Percentiles rank a stretch among this genome's conserved stretches.
These are phyloP conservation scores for Amanita fuliginea DNA, from an alignment of 768 basidiomycete genomes.

Conservation along the genomic window DNA sequence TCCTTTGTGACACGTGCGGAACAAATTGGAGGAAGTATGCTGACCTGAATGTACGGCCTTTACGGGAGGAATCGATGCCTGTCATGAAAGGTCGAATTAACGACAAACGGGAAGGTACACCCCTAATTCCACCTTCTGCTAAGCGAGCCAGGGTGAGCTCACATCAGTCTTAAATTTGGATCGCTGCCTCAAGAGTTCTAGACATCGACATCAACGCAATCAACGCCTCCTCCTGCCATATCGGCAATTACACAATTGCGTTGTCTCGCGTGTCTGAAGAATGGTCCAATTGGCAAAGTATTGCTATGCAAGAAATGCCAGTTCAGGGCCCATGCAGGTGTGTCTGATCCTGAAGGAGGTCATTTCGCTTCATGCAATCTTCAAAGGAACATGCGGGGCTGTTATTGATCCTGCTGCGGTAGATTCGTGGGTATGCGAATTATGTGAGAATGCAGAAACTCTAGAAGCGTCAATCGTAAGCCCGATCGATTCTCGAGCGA, in stretches of 20 bases:
- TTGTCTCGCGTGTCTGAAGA: slow-evolving; percentile 67
- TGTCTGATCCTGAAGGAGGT: slow-evolving; percentile 10
- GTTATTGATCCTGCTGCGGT: slow-evolving; percentile 48
- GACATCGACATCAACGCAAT: slow-evolving; percentile 39
- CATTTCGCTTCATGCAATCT: slow-evolving; percentile 5
- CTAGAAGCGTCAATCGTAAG: slow-evolving; percentile 75
- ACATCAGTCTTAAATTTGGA: background rate
- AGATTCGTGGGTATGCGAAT: slow-evolving; percentile 78
- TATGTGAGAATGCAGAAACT: slow-evolving; percentile 77
- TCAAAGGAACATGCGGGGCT: slow-evolving; percentile 56
- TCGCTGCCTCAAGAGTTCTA: slow-evolving; percentile 12
- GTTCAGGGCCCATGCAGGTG: slow-evolving; percentile 74
- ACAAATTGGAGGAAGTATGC: slow-evolving; percentile 91
- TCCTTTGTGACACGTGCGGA: slow-evolving; percentile 82
- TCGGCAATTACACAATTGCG: slow-evolving; percentile 49
- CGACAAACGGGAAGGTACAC: slow-evolving; percentile 58
- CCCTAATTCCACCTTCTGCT: slow-evolving; percentile 30
- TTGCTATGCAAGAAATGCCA: slow-evolving; percentile 75
- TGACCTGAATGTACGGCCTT: slow-evolving; percentile 66
- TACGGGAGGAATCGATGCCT: slow-evolving; percentile 54
- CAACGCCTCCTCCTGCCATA: slow-evolving; percentile 54
- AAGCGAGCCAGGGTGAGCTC: slow-evolving; percentile 35
- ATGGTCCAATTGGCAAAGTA: slow-evolving; percentile 67
- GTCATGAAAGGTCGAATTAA: slow-evolving; percentile 38
- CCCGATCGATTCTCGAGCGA: slow-evolving; percentile 4